Percentiles rank a stretch among this genome's conserved stretches.
phyloP scores from a whole-genome alignment of 495 filamentous ascomycete species.

The Lasiosphaeriaceae sp. region DNA sequence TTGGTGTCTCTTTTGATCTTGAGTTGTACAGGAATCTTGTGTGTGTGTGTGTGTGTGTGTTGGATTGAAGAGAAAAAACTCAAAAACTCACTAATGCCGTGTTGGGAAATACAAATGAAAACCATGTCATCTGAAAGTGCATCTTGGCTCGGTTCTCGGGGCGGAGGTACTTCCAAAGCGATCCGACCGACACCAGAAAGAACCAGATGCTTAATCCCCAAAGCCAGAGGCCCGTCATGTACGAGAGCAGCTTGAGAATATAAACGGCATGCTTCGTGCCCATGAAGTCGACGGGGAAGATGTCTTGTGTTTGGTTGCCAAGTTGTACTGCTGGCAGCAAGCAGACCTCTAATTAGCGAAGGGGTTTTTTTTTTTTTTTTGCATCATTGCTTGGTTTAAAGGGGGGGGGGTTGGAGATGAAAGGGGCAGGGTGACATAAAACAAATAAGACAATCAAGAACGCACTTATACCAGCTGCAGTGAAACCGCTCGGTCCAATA shows the following conservation, averaged over 20 bases:
- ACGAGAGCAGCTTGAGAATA: slow-evolving; percentile 38
- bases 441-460: no score
- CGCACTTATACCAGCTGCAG: slow-evolving; percentile 59
- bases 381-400: no score
- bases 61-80: neutral
- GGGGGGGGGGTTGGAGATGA: no score
- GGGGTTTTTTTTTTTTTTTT: no score
- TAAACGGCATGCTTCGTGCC: slow-evolving; percentile 33
- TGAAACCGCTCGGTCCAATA: slow-evolving; percentile 77
- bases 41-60: no score
- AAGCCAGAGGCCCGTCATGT: slow-evolving; percentile 65
- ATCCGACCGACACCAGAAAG: slow-evolving; percentile 74
- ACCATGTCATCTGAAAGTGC: slow-evolving; percentile 85
- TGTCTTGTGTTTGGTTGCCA: slow-evolving; percentile 32
- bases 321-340: slow-evolving; percentile 39
- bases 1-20: neutral
- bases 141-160: slow-evolving; percentile 48
- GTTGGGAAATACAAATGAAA: slow-evolving; percentile 83
- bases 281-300: slow-evolving; percentile 38
- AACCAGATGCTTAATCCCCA: slow-evolving; percentile 87
- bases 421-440: neutral
- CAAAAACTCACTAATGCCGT: slow-evolving; percentile 54
- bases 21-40: no score
- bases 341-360: no score
- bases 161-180: slow-evolving; percentile 68